Evolutionary conservation across 345 rosid species (phyloP).

Genomic region (Draba incana): DNA sequence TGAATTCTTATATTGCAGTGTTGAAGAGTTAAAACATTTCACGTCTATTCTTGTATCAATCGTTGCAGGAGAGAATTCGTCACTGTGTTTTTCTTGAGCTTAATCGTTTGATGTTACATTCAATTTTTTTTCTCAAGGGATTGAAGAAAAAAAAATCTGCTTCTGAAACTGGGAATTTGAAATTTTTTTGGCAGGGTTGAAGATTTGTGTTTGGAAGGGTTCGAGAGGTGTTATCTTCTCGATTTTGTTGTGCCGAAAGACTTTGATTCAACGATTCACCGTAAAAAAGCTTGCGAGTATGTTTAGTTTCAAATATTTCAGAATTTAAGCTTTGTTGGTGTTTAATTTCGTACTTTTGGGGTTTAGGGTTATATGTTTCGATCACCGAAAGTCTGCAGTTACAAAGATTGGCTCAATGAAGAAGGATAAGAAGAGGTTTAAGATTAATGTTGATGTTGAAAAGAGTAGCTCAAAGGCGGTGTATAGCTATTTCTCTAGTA

Average conservation of each 20-base stretch:
- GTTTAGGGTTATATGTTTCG: conserved; percentile 71
- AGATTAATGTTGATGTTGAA: conserved; percentile 53
- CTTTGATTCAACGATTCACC: conserved; percentile 46
- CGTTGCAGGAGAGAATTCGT: not conserved
- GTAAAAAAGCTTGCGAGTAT: conserved; percentile 61
- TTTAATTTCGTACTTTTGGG: conserved; percentile 8
- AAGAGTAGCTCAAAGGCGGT: conserved; percentile 73
- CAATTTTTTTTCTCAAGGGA: not conserved
- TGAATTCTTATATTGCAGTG: no score
- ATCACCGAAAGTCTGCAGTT: conserved; percentile 68
- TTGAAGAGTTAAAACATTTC: not conserved
- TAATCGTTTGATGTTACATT: not conserved
- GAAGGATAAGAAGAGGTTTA: conserved; percentile 44
- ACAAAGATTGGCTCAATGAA: conserved; percentile 34
- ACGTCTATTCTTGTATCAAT: not conserved
- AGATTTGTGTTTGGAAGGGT: conserved; percentile 54
- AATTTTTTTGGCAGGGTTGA: conserved; percentile 43
- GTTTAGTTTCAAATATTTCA: conserved; percentile 14
- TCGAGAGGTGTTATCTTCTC: conserved; percentile 68
- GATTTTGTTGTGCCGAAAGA: conserved; percentile 70
- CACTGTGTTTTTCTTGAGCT: not conserved
- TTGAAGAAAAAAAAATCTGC: conserved; percentile 2
- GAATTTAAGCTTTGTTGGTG: not conserved
- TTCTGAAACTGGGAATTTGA: conserved; percentile 8
- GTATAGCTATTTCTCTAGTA: conserved; percentile 61